Percentiles rank a stretch among this genome's conserved stretches.
phyloP scores from a whole-genome alignment of 164 flowering plant genomes.

The Euptelea pleiosperma region DNA sequence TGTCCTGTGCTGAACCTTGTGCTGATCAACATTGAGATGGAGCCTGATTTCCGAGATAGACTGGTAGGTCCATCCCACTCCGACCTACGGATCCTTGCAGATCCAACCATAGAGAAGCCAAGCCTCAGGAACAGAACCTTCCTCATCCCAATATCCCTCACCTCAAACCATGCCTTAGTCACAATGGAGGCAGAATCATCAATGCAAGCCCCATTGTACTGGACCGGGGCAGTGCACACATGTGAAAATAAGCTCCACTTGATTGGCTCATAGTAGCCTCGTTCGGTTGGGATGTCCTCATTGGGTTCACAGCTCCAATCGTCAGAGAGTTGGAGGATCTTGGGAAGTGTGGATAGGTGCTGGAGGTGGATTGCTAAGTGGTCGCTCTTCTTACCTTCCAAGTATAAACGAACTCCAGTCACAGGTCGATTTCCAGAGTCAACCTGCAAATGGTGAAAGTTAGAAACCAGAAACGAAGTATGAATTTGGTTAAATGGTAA shows the following conservation, averaged over 20 bases:
- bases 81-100: slow-evolving; percentile 62
- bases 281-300: slow-evolving; percentile 38
- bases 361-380: slow-evolving; percentile 85
- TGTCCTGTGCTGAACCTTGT: slow-evolving; percentile 47
- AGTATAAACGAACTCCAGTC: slow-evolving; percentile 76
- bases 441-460: slow-evolving; percentile 44
- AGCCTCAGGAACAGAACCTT: slow-evolving; percentile 81
- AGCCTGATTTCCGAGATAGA: slow-evolving; percentile 61
- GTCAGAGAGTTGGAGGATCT: slow-evolving; percentile 51
- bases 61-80: slow-evolving; percentile 74
- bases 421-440: slow-evolving; percentile 71
- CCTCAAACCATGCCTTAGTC: slow-evolving; percentile 87
- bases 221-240: slow-evolving; percentile 78
- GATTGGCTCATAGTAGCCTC: slow-evolving; percentile 66
- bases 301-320: slow-evolving; percentile 37
- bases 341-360: slow-evolving; percentile 71
- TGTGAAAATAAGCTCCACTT: slow-evolving; percentile 83
- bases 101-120: slow-evolving; percentile 69
- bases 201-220: slow-evolving; percentile 43
- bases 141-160: slow-evolving; percentile 57
- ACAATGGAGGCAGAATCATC: slow-evolving; percentile 75
- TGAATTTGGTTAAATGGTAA: too few species aligned
- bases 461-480: slow-evolving; percentile 9
- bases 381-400: slow-evolving; percentile 80
- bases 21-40: slow-evolving; percentile 58